Evolutionary conservation across 2,329 filamentous ascomycete genomes (phyloP).

Genomic region (Blumeria graminis): DNA sequence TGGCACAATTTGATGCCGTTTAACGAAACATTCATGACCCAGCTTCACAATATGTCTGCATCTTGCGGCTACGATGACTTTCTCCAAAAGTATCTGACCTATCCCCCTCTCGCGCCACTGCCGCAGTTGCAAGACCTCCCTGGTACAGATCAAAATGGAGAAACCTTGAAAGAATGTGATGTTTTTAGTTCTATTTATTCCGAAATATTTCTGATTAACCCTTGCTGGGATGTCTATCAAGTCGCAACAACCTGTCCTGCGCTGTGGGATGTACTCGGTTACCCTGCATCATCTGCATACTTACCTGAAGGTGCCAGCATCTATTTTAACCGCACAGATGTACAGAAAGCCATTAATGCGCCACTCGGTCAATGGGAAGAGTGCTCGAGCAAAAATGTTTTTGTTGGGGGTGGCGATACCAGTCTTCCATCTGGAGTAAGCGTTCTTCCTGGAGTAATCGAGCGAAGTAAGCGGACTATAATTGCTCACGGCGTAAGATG

Average conservation of each 20-base stretch:
- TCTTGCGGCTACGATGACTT: slow-evolving; percentile 39
- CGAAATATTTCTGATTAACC: slow-evolving; percentile 35
- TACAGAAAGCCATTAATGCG: slow-evolving; percentile 37
- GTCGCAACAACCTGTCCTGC: slow-evolving; percentile 48
- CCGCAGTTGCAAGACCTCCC: slow-evolving; percentile 12
- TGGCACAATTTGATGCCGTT: slow-evolving; percentile 35
- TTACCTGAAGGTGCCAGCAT: slow-evolving; percentile 33
- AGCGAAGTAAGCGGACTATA: slow-evolving; percentile 46
- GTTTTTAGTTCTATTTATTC: slow-evolving; percentile 30
- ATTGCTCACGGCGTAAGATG: slow-evolving; percentile 38
- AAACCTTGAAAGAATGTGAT: slow-evolving; percentile 26
- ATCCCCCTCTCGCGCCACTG: slow-evolving; percentile 21
- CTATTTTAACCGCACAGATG: slow-evolving; percentile 37
- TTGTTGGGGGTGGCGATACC: slow-evolving; percentile 23
- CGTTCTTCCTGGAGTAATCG: slow-evolving; percentile 46
- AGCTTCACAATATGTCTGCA: slow-evolving; percentile 26
- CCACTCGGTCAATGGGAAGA: slow-evolving; percentile 43
- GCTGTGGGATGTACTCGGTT: slow-evolving; percentile 43
- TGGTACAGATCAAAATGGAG: slow-evolving; percentile 24
- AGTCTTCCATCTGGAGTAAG: slow-evolving; percentile 28
- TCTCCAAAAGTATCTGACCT: slow-evolving; percentile 32
- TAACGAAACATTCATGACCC: slow-evolving; percentile 30
- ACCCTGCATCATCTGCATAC: slow-evolving; percentile 41
- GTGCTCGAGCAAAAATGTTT: slow-evolving; percentile 25
- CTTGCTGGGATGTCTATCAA: slow-evolving; percentile 59